Percentiles rank a stretch among this genome's conserved stretches.
These are phyloP conservation scores for Neonectria faginata DNA, from an alignment of 2,329 filamentous ascomycete genomes.

Conservation along the genomic window DNA sequence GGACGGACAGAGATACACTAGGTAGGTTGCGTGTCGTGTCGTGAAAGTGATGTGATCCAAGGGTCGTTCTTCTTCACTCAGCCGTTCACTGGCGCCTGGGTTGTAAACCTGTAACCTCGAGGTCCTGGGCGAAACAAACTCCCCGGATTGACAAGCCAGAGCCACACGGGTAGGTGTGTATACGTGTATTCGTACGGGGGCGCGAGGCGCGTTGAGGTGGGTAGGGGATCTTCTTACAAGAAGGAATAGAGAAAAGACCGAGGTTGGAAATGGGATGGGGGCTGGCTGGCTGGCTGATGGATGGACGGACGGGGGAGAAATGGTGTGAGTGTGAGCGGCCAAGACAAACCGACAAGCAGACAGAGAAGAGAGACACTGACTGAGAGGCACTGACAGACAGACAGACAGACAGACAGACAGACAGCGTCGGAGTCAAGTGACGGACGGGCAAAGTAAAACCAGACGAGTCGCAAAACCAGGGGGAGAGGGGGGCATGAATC, in stretches of 20 bases:
- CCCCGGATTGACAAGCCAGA: slow-evolving; percentile 1
- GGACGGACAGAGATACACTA: too few species aligned
- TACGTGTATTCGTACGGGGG: background rate
- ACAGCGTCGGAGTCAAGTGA: slow-evolving; percentile 9
- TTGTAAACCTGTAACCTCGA: slow-evolving; percentile 23
- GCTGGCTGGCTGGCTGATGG: background rate
- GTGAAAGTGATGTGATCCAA: slow-evolving; percentile 16
- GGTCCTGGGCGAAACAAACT: slow-evolving; percentile 20
- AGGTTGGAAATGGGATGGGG: slow-evolving; percentile 16
- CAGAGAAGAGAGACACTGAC: background rate
- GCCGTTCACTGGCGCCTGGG: background rate
- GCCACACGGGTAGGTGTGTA: slow-evolving; percentile 2
- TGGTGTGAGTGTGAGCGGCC: background rate
- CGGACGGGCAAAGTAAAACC: slow-evolving; percentile 23
- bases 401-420: slow-evolving; percentile 6
- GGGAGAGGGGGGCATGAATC: background rate
- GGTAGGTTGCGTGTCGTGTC: slow-evolving; percentile 9
- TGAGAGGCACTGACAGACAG: slow-evolving; percentile 4
- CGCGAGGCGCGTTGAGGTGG: background rate
- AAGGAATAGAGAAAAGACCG: too few species aligned
- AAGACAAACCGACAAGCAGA: background rate
- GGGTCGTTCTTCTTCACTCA: background rate
- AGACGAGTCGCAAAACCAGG: slow-evolving; percentile 20
- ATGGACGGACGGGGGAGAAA: background rate
- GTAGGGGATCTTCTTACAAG: too few species aligned